Conservation (phyloP, 148 eudicot species). For the Polygonum aviculare region DNA sequence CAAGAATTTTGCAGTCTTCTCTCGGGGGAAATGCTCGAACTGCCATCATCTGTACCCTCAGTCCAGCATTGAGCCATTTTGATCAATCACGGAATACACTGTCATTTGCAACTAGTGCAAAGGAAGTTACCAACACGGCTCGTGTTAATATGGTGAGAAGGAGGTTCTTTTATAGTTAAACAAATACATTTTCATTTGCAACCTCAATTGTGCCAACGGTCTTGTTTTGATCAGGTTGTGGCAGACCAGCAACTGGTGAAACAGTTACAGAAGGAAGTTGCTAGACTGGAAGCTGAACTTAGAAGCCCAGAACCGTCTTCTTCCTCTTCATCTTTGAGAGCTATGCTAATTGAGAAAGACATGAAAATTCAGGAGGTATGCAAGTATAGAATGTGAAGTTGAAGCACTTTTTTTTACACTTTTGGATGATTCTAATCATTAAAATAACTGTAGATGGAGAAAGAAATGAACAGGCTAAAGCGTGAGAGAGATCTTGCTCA, state of each 20-base stretch:
- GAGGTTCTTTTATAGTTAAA: not conserved
- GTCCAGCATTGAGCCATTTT: slow-evolving; percentile 93
- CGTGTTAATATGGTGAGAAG: slow-evolving; percentile 79
- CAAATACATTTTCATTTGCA: not conserved
- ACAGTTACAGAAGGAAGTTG: slow-evolving; percentile 81
- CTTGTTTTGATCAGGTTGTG: slow-evolving; percentile 51
- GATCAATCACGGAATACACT: slow-evolving; percentile 96
- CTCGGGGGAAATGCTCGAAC: slow-evolving; percentile 98
- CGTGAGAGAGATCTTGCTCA: slow-evolving; percentile 65
- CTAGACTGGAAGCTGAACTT: slow-evolving; percentile 87
- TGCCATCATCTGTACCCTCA: slow-evolving; percentile 94
- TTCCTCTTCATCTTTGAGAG: slow-evolving; percentile 39
- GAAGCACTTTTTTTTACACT: not conserved
- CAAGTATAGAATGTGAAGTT: not conserved
- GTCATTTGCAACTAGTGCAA: slow-evolving; percentile 85
- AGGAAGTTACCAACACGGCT: slow-evolving; percentile 89
- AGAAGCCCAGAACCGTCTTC: slow-evolving; percentile 77
- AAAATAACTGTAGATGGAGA: slow-evolving; percentile 56
- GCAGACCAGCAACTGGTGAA: slow-evolving; percentile 74
- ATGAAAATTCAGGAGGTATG: slow-evolving; percentile 76
- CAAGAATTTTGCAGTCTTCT: slow-evolving; percentile 87
- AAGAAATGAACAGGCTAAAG: slow-evolving; percentile 77
- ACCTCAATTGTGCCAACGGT: not conserved
- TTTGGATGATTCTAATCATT: slow-evolving; percentile 7
- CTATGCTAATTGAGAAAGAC: slow-evolving; percentile 67